Conservation (phyloP, 768 basidiomycete genomes). For the Suillus sp. region DNA sequence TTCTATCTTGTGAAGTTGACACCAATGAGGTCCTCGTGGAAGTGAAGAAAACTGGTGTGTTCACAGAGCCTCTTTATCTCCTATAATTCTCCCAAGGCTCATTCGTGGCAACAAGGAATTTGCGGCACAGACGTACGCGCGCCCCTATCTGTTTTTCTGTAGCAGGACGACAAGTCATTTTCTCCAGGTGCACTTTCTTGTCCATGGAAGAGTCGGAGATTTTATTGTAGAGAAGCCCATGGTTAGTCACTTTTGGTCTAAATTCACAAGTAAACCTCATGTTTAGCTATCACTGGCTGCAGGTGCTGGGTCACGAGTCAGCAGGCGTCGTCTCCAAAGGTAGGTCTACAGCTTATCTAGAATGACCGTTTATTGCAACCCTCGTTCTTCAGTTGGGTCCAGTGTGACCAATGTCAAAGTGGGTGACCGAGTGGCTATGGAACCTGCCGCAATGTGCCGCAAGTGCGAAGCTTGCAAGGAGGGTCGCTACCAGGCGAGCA, state of each 20-base stretch:
- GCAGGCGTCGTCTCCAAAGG: conserved; percentile 76
- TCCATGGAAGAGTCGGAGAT: conserved; percentile 80
- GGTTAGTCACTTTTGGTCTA: conserved; percentile 42
- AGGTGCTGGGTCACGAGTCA: conserved; percentile 95
- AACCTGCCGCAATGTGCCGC: conserved; percentile 87
- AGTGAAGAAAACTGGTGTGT: conserved; percentile 89
- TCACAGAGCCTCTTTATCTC: neutral
- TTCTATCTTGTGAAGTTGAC: conserved; percentile 46
- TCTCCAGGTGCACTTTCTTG: conserved; percentile 70
- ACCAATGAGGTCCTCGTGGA: conserved; percentile 82
- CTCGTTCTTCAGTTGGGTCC: conserved; percentile 57
- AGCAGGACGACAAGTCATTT: conserved; percentile 12
- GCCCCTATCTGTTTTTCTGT: conserved; percentile 19
- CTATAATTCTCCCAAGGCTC: conserved; percentile 10
- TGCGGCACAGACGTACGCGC: conserved; percentile 90
- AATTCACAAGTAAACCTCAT: conserved; percentile 5
- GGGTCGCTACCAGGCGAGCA: conserved; percentile 75
- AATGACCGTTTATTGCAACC: conserved; percentile 2
- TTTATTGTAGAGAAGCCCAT: conserved; percentile 81
- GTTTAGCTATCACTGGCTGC: conserved; percentile 16
- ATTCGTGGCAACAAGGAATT: conserved; percentile 52
- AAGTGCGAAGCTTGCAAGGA: conserved; percentile 82
- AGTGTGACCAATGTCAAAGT: conserved; percentile 74
- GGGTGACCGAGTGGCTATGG: conserved; percentile 89
- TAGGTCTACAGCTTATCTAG: conserved; percentile 25